These are phyloP conservation scores for Quaeritorhiza haematococci DNA, from an alignment of 371 early-diverging fungal species.

Conservation along the genomic window DNA sequence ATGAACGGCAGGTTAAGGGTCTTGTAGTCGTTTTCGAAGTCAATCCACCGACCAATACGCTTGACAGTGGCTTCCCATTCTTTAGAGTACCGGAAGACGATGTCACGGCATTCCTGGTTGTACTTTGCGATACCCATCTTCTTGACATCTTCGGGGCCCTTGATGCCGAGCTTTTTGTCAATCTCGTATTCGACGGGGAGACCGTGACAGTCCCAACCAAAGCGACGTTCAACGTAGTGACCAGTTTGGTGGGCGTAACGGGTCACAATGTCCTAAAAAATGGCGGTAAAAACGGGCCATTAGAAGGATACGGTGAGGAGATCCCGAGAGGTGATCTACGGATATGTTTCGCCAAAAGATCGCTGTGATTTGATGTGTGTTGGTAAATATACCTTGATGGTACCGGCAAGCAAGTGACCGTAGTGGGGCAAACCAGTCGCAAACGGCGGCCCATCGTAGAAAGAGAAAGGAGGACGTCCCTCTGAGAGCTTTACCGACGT, in stretches of 20 bases:
- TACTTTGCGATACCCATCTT: constrained; percentile 98
- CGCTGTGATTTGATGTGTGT: not conserved
- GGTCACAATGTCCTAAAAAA: constrained; percentile 89
- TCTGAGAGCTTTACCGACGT: constrained; percentile 89
- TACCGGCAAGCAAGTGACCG: constrained; percentile 99
- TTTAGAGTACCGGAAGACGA: constrained; percentile 96
- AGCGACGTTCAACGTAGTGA: constrained; percentile 96
- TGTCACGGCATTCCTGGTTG: constrained; percentile 97
- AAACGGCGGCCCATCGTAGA: constrained; percentile 99
- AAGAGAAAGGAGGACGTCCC: constrained; percentile 81
- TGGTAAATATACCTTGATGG: constrained; percentile 91
- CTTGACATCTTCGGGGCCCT: constrained; percentile 84
- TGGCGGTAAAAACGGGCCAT: not conserved
- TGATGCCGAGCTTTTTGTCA: constrained; percentile 96
- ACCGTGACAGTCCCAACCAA: constrained; percentile 99
- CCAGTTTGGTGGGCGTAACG: constrained; percentile 97
- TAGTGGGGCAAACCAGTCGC: constrained; percentile 99
- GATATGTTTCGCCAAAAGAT: too few relatives aligned
- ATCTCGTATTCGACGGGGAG: constrained; percentile 99
- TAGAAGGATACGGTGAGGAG: not conserved
- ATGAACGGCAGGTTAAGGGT: constrained; percentile 94
- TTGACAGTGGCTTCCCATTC: constrained; percentile 98
- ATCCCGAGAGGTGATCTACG: not conserved
- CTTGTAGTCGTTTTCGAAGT: constrained; percentile 99
- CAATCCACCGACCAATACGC: constrained; percentile 99